Base-by-base conservation (phyloP, 1,284 basidiomycete genomes). In the Leccinum fuscescens region DNA sequence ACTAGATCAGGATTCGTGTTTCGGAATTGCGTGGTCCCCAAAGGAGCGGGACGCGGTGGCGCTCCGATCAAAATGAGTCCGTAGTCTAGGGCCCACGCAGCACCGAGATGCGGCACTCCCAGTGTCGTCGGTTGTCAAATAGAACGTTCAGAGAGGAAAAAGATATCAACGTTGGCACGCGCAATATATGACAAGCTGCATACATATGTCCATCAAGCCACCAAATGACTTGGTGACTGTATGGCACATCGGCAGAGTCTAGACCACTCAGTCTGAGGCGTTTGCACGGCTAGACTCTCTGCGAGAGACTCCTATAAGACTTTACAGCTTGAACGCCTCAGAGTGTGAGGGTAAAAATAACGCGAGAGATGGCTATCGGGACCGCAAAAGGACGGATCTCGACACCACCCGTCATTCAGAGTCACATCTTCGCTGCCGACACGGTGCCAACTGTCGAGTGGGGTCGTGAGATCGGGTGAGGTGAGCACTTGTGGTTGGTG, bases 201-300 rank as follows among this genome's bases (percentile, higher is more conserved):
- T 50, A 64, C 27, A 51, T 31, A 29, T 60, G 51, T 14, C 11
- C 62, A 72, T 69, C 68, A 70, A 70, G 70, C 69, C 71, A 65
- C 68, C 24, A 68, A 73, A 72, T 73, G 61, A 73, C 54, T 51
- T 56, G 62, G 44, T 46, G 44, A 14, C 20, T 7, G 44, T 22
- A 12, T 46, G 44, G 44, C 42, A 6, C 29, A 46, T 22, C 61
- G 59, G 59, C 54, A 50, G 51, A 46, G 55, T n/a, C 69, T 55
- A 60, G 70, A 48, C 50, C 42, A 20, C 0, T 4, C 39, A 59
- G 24, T 35, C 33, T 35, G 35, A 51, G 50, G 50, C 12, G 50
- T 51, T 51, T 51, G 50, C n/a, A 51, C 50, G 50, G 50, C 50
- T 20, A 31, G 42, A 39, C n/a, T 9, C 24, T 5, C 60, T 14